Evolutionary conservation across 257 asterid genomes (phyloP).

Genomic region (Cinchona pubescens): DNA sequence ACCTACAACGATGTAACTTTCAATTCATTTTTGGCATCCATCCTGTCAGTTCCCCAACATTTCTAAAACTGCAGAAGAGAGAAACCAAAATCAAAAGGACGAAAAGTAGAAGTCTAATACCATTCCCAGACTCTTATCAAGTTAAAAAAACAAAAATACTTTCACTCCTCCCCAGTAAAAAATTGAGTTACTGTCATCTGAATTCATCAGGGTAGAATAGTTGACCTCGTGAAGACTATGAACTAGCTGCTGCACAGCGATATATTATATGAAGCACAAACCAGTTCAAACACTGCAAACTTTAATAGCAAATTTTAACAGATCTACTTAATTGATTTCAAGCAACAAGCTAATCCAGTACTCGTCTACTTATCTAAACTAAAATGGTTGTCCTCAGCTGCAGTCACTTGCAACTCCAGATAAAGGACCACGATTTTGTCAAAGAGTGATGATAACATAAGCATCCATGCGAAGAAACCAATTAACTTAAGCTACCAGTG

Average conservation of each 20-base stretch:
- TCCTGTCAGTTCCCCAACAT: background rate
- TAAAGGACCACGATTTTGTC: background rate
- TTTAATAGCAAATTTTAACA: background rate
- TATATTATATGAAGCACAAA: background rate
- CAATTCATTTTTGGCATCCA: conserved; percentile 5
- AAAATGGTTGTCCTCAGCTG: background rate
- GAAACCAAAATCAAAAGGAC: conserved; percentile 10
- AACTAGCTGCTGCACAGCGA: background rate
- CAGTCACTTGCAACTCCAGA: background rate
- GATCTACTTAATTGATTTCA: background rate
- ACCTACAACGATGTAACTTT: background rate
- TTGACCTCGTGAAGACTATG: background rate
- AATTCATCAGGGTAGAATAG: background rate
- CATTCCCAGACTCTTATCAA: background rate
- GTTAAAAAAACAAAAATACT: background rate
- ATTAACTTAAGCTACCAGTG: background rate
- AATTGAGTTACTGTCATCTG: background rate
- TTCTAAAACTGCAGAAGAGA: background rate
- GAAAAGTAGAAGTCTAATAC: background rate
- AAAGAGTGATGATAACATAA: background rate
- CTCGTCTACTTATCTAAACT: background rate
- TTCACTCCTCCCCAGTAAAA: background rate
- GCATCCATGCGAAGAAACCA: background rate
- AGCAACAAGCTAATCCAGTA: background rate
- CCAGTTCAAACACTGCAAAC: background rate